Evolutionary conservation across 306 rosid species (phyloP).

Genomic region (Begonia masoniana): DNA sequence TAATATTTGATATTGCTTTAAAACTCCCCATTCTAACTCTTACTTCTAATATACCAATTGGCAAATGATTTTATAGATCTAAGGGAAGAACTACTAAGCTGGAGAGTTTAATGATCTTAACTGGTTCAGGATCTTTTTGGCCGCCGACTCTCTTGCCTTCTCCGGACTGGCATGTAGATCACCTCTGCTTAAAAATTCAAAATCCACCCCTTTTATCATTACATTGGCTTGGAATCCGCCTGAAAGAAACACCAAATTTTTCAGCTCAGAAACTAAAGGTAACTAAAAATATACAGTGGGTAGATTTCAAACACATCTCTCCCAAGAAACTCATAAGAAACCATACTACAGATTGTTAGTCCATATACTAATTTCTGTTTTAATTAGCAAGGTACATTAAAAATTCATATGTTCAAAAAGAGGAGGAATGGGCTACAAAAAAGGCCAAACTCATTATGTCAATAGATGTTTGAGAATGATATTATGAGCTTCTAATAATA

Average conservation of each 20-base stretch:
- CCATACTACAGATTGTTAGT: not conserved
- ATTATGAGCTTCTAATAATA: too few relatives aligned
- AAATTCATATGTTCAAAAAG: not conserved
- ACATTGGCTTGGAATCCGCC: conserved; percentile 52
- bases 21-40: too few relatives aligned
- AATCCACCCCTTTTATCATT: conserved; percentile 39
- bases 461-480: too few relatives aligned
- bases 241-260: not conserved
- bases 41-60: too few relatives aligned
- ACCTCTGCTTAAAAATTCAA: conserved; percentile 29
- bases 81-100: too few relatives aligned
- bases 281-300: not conserved
- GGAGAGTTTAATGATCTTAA: too few relatives aligned
- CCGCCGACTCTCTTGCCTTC: conserved; percentile 47
- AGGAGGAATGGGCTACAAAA: too few relatives aligned
- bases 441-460: too few relatives aligned
- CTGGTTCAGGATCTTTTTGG: conserved; percentile 15
- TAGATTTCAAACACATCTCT: not conserved
- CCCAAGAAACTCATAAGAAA: not conserved
- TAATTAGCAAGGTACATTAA: not conserved
- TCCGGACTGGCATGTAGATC: conserved; percentile 14
- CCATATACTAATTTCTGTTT: not conserved
- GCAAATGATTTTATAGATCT: too few relatives aligned
- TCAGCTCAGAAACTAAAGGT: not conserved
- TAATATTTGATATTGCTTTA: too few relatives aligned